Evolutionary conservation across 2,329 filamentous ascomycete species (phyloP).

Genomic region (Helotiales sp.): DNA sequence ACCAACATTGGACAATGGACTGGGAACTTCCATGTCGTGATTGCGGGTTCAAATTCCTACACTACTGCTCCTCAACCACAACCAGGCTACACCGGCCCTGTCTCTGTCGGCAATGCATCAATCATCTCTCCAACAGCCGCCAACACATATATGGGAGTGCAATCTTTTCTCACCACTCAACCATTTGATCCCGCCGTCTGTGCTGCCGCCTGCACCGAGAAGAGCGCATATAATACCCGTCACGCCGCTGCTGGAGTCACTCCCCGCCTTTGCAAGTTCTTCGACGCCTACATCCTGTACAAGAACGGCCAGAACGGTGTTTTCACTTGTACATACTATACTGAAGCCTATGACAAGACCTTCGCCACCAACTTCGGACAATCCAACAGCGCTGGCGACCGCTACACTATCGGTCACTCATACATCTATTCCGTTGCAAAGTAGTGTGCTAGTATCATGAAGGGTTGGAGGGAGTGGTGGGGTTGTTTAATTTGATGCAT

Average conservation of each 20-base stretch:
- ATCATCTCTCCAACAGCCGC: slow-evolving; percentile 33
- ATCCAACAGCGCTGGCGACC: slow-evolving; percentile 16
- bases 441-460: not conserved
- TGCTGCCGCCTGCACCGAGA: slow-evolving; percentile 27
- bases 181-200: slow-evolving; percentile 36
- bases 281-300: slow-evolving; percentile 40
- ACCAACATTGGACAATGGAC: slow-evolving; percentile 36
- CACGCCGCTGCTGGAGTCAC: slow-evolving; percentile 1
- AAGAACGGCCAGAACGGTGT: slow-evolving; percentile 38
- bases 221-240: slow-evolving; percentile 20
- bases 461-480: not conserved
- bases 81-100: slow-evolving; percentile 29
- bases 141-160: slow-evolving; percentile 29
- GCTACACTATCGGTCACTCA: slow-evolving; percentile 25
- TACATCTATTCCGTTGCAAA: slow-evolving; percentile 15
- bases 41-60: slow-evolving; percentile 44
- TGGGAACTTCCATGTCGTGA: slow-evolving; percentile 32
- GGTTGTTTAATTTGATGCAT: not conserved
- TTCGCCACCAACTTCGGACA: slow-evolving; percentile 23
- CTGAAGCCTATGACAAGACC: slow-evolving; percentile 29
- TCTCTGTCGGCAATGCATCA: slow-evolving; percentile 32
- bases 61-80: slow-evolving; percentile 24
- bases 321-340: slow-evolving; percentile 41
- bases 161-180: slow-evolving; percentile 15
- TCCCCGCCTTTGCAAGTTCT: slow-evolving; percentile 32